Conservation (phyloP, 495 filamentous ascomycete species). For the Delitschia confertaspora region DNA sequence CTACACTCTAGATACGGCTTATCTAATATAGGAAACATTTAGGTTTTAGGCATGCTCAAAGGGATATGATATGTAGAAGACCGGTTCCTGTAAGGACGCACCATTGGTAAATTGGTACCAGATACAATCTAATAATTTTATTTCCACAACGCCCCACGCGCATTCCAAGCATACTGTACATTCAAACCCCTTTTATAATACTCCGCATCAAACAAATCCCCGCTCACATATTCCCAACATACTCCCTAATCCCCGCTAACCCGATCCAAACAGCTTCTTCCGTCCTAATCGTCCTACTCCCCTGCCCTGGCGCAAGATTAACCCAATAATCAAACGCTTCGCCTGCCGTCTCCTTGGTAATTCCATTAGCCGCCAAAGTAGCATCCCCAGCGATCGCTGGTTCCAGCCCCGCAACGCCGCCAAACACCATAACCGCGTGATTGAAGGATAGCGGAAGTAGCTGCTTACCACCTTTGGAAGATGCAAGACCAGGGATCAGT, state of each 20-base stretch:
- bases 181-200: too few species aligned
- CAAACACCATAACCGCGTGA: conserved; percentile 63
- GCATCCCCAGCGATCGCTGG: conserved; percentile 57
- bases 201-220: too few species aligned
- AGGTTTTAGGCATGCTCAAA: too few species aligned
- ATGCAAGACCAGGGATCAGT: conserved; percentile 2
- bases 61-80: too few species aligned
- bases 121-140: too few species aligned
- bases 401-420: conserved; percentile 64
- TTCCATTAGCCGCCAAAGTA: conserved; percentile 47
- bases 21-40: too few species aligned
- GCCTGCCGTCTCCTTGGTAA: conserved; percentile 45
- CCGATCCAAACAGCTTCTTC: conserved; percentile 71
- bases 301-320: conserved; percentile 63
- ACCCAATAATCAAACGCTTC: conserved; percentile 73
- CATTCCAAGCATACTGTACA: too few species aligned
- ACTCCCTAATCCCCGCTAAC: conserved; percentile 48
- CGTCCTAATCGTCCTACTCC: conserved; percentile 66
- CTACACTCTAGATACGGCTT: too few species aligned
- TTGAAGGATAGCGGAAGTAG: conserved; percentile 43
- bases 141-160: too few species aligned
- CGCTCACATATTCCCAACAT: conserved; percentile 32
- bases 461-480: not conserved
- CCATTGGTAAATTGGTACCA: too few species aligned
- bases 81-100: too few species aligned